Evolutionary conservation across 2,329 filamentous ascomycete species (phyloP), one percentile per base, ranked within the genome.

Genomic region (Mycosphaerelloides madeirae): DNA sequence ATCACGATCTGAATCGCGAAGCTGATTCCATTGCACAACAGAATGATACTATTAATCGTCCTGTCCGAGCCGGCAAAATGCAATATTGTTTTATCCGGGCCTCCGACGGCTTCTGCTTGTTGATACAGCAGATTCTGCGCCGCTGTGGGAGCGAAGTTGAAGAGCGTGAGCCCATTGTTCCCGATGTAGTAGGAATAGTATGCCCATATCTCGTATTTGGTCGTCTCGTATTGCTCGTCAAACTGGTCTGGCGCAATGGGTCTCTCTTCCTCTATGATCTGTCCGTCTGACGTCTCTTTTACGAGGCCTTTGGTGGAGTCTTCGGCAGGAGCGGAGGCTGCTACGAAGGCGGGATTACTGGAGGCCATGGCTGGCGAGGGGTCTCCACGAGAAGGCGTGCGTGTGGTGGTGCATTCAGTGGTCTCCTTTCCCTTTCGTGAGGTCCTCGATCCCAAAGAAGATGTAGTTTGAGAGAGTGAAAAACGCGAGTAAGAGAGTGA

Each of bases 1-100:
- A 79, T 57, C 6, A 78, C 71, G 20, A 80, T 75, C 59, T 85
- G 82, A 29, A 83, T 74, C 1, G 81, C 80, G 58, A 86, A 86
- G 13, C 76, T 80, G 44, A 85, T 79, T 41, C 83, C 82, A 56
- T 85, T 85, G 59, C 74, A 73, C 0, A 84, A 68, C 6, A 85
- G 67, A 3, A 85, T 79, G 42, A 85, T 80, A 45, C 76, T 80
- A 60, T 82, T 81, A 55, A 83, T 76, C n/a, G 77, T 78, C 42
- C 79, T 73, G 18, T 71, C 63, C 29, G 67, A 67, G 12, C 81
- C 80, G 1, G 75, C 74, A 48, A 84, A 84, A 2, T 57, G 54
- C 16, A 84, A 63, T 1, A 75, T 68, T 1, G 70, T 73, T 8
- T 68, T 69, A 38, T 77, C 69, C n/a, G 47, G 28, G 3, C 60